Conservation (phyloP, 2,329 filamentous ascomycete genomes). For the Diaporthe caulivora region DNA sequence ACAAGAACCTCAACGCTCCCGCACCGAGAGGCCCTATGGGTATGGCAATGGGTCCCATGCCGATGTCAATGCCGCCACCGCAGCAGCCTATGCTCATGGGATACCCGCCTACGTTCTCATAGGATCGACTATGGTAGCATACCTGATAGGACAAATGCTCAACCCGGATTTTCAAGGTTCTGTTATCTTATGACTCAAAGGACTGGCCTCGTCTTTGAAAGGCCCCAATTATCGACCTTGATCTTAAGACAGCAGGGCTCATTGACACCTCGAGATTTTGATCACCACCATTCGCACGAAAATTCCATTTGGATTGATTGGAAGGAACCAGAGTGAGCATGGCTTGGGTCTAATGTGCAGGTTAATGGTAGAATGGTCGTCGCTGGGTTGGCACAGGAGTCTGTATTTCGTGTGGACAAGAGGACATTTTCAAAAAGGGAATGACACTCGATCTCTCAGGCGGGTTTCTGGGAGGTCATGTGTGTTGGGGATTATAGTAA, state of each 20-base stretch:
- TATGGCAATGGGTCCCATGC: constrained; percentile 25
- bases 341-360: constrained; percentile 20
- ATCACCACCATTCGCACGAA: neutral
- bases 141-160: neutral
- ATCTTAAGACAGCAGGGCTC: neutral
- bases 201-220: neutral
- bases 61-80: constrained; percentile 28
- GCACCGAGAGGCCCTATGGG: constrained; percentile 36
- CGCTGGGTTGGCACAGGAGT: constrained; percentile 6
- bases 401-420: constrained; percentile 12
- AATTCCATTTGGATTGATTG: neutral
- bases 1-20: constrained; percentile 49
- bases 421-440: constrained; percentile 3
- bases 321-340: neutral
- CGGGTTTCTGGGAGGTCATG: constrained; percentile 8
- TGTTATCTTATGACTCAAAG: neutral
- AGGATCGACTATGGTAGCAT: neutral
- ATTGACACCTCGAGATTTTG: neutral
- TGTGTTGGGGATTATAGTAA: neutral
- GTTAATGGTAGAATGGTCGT: constrained; percentile 1
- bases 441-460: neutral
- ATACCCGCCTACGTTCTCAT: constrained; percentile 28
- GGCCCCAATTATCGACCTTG: neutral
- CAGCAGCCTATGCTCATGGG: constrained; percentile 38
- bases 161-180: neutral